Conservation (phyloP, 1,284 basidiomycete genomes). For the Pascua guehoae region DNA sequence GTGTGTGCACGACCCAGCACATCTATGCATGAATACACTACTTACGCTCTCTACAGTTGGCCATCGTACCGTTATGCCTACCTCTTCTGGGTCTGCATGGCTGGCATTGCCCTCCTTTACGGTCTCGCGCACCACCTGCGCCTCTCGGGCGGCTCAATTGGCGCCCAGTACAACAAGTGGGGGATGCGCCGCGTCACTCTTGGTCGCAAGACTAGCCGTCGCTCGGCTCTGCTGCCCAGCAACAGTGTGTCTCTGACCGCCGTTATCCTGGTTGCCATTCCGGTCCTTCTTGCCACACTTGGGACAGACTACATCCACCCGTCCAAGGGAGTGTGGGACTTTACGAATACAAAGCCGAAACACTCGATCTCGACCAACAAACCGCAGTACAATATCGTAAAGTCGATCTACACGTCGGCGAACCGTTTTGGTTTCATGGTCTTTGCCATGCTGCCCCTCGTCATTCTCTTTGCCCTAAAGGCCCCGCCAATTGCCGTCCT, state of each 20-base stretch:
- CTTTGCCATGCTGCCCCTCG: conserved; percentile 72
- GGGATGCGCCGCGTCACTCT: conserved; percentile 31
- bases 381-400: conserved; percentile 62
- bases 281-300: conserved; percentile 56
- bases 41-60: conserved; percentile 16
- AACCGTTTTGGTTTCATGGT: conserved; percentile 70
- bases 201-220: conserved; percentile 31
- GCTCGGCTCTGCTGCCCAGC: conserved; percentile 58
- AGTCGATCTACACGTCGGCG: conserved; percentile 73
- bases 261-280: conserved; percentile 50
- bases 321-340: conserved; percentile 53
- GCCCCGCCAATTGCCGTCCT: conserved; percentile 75
- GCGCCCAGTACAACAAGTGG: conserved; percentile 38
- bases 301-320: conserved; percentile 75
- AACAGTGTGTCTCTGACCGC: conserved; percentile 60
- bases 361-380: conserved; percentile 8
- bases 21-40: background rate
- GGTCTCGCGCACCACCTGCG: conserved; percentile 42
- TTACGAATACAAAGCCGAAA: conserved; percentile 15
- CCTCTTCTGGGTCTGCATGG: conserved; percentile 41
- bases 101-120: conserved; percentile 33
- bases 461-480: conserved; percentile 73
- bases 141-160: conserved; percentile 33
- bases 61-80: conserved; percentile 47
- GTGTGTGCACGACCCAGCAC: conserved; percentile 19